Evolutionary conservation across 225 moss, liverwort and hornwort species (phyloP).

Genomic region (Pseudoscleropodium purum): DNA sequence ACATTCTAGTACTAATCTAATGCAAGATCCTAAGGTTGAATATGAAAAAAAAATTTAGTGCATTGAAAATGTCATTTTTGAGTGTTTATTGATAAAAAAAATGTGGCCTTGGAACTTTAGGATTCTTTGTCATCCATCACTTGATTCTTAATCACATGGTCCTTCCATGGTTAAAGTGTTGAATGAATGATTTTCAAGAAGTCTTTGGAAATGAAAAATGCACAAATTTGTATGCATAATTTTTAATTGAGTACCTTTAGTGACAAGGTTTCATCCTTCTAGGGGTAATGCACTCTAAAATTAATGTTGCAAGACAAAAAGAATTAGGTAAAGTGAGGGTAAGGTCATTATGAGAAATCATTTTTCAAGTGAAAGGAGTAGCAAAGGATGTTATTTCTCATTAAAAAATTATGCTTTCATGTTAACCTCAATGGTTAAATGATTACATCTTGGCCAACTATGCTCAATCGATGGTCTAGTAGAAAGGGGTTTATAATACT

Average conservation of each 20-base stretch:
- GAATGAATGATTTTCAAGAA: neutral
- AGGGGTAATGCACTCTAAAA: neutral
- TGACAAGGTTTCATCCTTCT: accelerated
- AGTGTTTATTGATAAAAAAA: neutral
- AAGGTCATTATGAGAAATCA: neutral
- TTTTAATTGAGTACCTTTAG: neutral
- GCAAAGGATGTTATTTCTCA: neutral
- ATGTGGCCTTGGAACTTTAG: too few species aligned
- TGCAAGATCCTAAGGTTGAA: neutral
- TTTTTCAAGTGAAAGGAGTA: accelerated
- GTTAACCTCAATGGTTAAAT: neutral
- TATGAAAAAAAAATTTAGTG: neutral
- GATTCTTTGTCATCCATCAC: neutral
- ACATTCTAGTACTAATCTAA: neutral
- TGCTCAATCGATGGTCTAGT: neutral
- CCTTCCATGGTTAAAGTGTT: neutral
- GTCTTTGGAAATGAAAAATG: neutral
- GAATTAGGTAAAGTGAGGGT: neutral
- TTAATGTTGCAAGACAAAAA: neutral
- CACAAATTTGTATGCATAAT: accelerated
- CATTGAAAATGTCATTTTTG: accelerated
- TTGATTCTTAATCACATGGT: accelerated
- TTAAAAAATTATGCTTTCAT: neutral
- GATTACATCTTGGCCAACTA: neutral
- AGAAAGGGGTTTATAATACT: too few species aligned